A percentile compares a stretch with the other conserved stretches of the same genome.
Conservation (phyloP, 768 basidiomycete genomes). For the Tremella yokohamensis region DNA sequence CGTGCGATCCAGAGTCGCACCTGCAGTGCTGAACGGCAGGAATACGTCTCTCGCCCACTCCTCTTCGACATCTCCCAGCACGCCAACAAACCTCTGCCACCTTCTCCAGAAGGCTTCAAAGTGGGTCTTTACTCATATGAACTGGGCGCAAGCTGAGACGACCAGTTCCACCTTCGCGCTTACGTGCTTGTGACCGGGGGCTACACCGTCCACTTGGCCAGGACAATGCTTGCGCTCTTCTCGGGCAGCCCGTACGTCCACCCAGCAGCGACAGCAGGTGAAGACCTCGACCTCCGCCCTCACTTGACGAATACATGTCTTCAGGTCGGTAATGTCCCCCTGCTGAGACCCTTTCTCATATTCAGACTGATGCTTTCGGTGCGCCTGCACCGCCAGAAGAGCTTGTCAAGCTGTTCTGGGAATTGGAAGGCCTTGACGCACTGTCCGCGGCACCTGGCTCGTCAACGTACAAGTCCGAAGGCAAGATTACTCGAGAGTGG, state of each 20-base stretch:
- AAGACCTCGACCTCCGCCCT: constrained; percentile 57
- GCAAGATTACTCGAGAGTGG: constrained; percentile 52
- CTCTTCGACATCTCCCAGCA: constrained; percentile 66
- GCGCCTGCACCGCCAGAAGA: constrained; percentile 57
- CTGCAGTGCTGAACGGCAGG: constrained; percentile 56
- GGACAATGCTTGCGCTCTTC: constrained; percentile 81
- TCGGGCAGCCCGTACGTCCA: constrained; percentile 66
- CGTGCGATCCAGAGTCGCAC: constrained; percentile 8
- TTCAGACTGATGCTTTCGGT: constrained; percentile 54
- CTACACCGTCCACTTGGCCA: constrained; percentile 73
- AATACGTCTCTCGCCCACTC: constrained; percentile 75
- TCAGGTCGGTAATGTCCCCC: constrained; percentile 53
- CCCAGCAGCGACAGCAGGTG: constrained; percentile 53
- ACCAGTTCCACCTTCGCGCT: constrained; percentile 86
- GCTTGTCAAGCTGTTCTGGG: constrained; percentile 70
- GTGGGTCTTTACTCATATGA: constrained; percentile 20
- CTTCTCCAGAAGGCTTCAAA: constrained; percentile 49
- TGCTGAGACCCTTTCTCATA: not conserved
- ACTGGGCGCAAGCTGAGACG: constrained; percentile 11
- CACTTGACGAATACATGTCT: constrained; percentile 93
- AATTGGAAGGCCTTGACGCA: constrained; percentile 60
- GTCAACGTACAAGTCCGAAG: constrained; percentile 5
- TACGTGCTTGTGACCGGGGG: constrained; percentile 66
- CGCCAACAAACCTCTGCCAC: constrained; percentile 11
- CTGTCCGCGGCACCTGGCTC: constrained; percentile 15